Evolutionary conservation across 2,329 filamentous ascomycete species (phyloP).

Genomic region (Pseudocercospora fuligena): DNA sequence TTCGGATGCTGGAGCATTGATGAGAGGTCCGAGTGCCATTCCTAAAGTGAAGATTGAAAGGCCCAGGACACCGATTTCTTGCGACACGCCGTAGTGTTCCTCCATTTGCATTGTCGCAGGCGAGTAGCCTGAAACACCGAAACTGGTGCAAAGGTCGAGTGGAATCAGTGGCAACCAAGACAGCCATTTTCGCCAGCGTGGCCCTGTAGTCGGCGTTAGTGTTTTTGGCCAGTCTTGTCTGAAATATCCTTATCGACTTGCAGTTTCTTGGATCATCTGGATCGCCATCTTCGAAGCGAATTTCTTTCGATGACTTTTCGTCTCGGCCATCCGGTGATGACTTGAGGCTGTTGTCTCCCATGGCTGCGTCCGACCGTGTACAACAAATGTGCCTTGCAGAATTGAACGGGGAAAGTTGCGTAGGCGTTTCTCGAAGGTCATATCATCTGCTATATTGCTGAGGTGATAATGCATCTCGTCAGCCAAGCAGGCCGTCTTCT

Average conservation of each 20-base stretch:
- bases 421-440: not conserved
- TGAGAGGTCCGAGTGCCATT: constrained; percentile 43
- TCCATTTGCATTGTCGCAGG: too few species aligned
- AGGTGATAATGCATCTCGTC: not conserved
- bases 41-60: constrained; percentile 52
- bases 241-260: not conserved
- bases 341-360: not conserved
- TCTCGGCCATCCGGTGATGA: not conserved
- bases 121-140: too few species aligned
- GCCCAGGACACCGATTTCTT: constrained; percentile 43
- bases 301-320: constrained; percentile 2
- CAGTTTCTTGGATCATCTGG: constrained; percentile 10
- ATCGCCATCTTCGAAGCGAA: constrained; percentile 11
- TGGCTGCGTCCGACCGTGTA: not conserved
- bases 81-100: too few species aligned
- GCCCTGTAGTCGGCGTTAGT: constrained; percentile 12
- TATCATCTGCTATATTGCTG: not conserved
- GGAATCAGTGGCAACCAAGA: constrained; percentile 22
- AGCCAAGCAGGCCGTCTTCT: not conserved
- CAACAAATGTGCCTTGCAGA: too few species aligned
- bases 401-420: too few species aligned
- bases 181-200: constrained; percentile 21
- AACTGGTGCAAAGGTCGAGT: constrained; percentile 14
- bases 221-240: not conserved
- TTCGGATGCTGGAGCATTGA: constrained; percentile 23